These are phyloP conservation scores for Hemisphaericaspora lyxosophila DNA, from an alignment of 1,139 yeast species.

Conservation along the genomic window DNA sequence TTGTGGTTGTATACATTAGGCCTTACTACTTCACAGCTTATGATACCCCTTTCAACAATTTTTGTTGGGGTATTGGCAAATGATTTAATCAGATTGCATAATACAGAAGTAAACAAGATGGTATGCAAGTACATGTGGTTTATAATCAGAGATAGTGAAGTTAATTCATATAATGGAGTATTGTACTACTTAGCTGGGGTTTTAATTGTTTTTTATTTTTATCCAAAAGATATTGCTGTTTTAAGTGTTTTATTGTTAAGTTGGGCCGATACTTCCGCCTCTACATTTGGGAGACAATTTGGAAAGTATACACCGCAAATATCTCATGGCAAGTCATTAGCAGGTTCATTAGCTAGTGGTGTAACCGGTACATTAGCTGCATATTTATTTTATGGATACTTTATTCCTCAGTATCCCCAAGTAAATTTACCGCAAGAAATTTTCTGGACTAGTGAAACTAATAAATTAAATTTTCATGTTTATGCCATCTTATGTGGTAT, in stretches of 20 bases:
- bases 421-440: constrained; percentile 54
- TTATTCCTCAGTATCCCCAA: constrained; percentile 56
- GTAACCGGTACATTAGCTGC: constrained; percentile 67
- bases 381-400: constrained; percentile 66
- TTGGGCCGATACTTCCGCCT: constrained; percentile 98
- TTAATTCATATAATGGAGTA: constrained; percentile 72
- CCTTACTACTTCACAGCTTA: constrained; percentile 52
- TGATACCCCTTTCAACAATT: constrained; percentile 55
- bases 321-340: constrained; percentile 72
- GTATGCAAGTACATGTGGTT: constrained; percentile 72
- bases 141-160: constrained; percentile 80
- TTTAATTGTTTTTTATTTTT: constrained; percentile 62
- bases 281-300: constrained; percentile 81
- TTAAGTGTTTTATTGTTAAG: constrained; percentile 77
- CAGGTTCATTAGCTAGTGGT: constrained; percentile 88
- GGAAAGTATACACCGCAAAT: constrained; percentile 84
- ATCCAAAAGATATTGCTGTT: constrained; percentile 79
- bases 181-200: constrained; percentile 83
- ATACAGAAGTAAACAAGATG: constrained; percentile 57
- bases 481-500: constrained; percentile 69
- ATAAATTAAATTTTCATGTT: constrained; percentile 50
- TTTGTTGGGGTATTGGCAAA: constrained; percentile 57
- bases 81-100: constrained; percentile 68
- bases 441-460: constrained; percentile 65
- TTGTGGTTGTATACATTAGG: constrained; percentile 70